Percentiles rank a stretch among this genome's conserved stretches.
Conservation (phyloP, 352 stramenopile species). For the Phytopythium helicoides region DNA sequence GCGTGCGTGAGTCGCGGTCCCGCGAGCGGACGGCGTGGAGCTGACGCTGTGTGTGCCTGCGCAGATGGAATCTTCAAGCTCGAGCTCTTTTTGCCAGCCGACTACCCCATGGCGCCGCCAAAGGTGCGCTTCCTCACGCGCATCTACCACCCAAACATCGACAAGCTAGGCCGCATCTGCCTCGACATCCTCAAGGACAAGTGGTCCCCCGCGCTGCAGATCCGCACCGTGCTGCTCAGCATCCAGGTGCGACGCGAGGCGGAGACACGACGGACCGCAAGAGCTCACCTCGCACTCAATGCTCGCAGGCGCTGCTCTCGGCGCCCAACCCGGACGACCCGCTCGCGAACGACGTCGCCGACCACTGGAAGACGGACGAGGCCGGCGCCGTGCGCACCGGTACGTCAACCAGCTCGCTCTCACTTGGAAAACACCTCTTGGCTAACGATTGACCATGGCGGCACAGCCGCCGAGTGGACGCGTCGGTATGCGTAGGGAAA, state of each 20-base stretch:
- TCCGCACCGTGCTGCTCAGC: constrained; percentile 96
- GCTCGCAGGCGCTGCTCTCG: constrained; percentile 86
- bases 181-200: constrained; percentile 99
- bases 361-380: constrained; percentile 97
- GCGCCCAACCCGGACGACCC: constrained; percentile 97
- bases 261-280: no score
- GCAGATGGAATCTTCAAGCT: constrained; percentile 93
- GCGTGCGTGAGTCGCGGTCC: constrained; percentile 54
- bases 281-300: no score
- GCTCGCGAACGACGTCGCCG: constrained; percentile 96
- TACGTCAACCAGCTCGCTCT: no score
- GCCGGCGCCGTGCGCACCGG: constrained; percentile 86
- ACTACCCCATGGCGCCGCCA: constrained; percentile 97
- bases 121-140: constrained; percentile 98
- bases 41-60: background rate
- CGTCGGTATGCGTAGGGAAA: constrained; percentile 61
- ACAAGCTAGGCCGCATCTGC: constrained; percentile 97
- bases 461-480: constrained; percentile 66
- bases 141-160: constrained; percentile 99
- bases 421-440: no score
- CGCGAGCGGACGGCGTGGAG: no score
- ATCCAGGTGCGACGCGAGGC: constrained; percentile 82
- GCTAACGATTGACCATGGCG: background rate
- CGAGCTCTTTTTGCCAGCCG: constrained; percentile 96
- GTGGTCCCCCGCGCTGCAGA: constrained; percentile 98